Evolutionary conservation across 768 basidiomycete species (phyloP), one percentile per base, ranked within the genome.

Genomic region (Pleurotus giganteus): DNA sequence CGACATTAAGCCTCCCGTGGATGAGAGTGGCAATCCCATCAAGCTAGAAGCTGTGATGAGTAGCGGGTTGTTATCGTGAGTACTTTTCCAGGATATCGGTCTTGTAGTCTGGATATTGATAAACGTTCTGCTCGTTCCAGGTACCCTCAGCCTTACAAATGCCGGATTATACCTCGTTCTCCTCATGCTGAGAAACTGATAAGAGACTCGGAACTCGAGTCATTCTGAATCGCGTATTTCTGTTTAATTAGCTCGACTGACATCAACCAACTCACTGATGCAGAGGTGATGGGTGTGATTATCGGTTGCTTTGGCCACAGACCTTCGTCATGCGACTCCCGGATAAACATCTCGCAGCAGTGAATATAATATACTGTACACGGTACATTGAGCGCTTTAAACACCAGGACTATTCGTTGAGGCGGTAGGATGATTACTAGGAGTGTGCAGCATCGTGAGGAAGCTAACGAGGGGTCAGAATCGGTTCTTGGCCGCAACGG

Each of bases 361-460:
- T n/a, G n/a, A n/a, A n/a, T n/a, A n/a, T n/a, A n/a, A n/a, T n/a
- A n/a, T n/a, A n/a, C n/a, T n/a, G n/a, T n/a, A n/a, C n/a, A n/a
- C n/a, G n/a, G n/a, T n/a, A n/a, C n/a, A n/a, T n/a, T n/a, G n/a
- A n/a, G n/a, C n/a, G n/a, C n/a, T n/a, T n/a, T n/a, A n/a, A n/a
- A n/a, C n/a, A n/a, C n/a, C n/a, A n/a, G n/a, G n/a, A n/a, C n/a
- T n/a, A n/a, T n/a, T n/a, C n/a, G n/a, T n/a, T n/a, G n/a, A n/a
- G n/a, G n/a, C n/a, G n/a, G n/a, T n/a, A n/a, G n/a, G n/a, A n/a
- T n/a, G 31, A 32, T 32, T 32, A 32, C 31, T 32, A 6, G 31
- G 63, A 31, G 39, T 73, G 72, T 29, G 62, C 61, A n/a, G 65
- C 58, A 41, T 60, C 60, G 59, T 65, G 63, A 41, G 72, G 63